Percentiles rank a stretch among this genome's conserved stretches.
phyloP scores from a whole-genome alignment of 768 basidiomycete genomes.

The Boletus rubropictus region DNA sequence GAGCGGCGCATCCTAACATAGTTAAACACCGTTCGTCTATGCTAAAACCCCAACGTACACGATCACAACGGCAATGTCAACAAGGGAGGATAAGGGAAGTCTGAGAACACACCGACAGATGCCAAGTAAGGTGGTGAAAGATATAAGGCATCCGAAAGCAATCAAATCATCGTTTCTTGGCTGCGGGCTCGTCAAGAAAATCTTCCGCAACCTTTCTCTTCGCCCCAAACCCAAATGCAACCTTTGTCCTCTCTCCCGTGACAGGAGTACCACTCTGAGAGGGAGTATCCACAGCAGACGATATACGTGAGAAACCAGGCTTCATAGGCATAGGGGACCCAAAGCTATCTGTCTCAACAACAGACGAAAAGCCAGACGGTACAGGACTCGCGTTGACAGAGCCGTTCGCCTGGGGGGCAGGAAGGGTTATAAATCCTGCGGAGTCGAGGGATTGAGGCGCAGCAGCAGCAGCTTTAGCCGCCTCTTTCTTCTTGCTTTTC shows the following conservation, averaged over 20 bases:
- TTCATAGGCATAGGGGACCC: slow-evolving; percentile 58
- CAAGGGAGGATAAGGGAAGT: not conserved
- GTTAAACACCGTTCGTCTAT: slow-evolving; percentile 2
- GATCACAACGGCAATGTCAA: not conserved
- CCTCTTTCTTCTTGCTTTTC: slow-evolving; percentile 75
- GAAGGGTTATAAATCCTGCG: slow-evolving; percentile 68
- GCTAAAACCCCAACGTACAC: not conserved
- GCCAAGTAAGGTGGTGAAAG: not conserved
- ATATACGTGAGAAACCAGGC: slow-evolving; percentile 75
- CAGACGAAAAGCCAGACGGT: slow-evolving; percentile 35
- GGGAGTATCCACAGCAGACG: slow-evolving; percentile 48
- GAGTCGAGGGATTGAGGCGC: slow-evolving; percentile 42
- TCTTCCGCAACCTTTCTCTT: slow-evolving; percentile 81
- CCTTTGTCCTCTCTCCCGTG: slow-evolving; percentile 61
- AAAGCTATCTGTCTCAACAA: slow-evolving; percentile 28
- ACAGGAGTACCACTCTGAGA: slow-evolving; percentile 50
- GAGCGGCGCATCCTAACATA: too few species aligned
- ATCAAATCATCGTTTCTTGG: slow-evolving; percentile 43
- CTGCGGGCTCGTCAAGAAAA: slow-evolving; percentile 55
- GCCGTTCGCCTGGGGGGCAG: slow-evolving; percentile 49
- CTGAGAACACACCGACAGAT: too few species aligned
- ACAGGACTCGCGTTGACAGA: slow-evolving; percentile 38
- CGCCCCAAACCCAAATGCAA: slow-evolving; percentile 69
- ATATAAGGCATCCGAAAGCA: not conserved
- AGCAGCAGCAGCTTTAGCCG: slow-evolving; percentile 37